These are phyloP conservation scores for Leptodermis oblonga DNA, from an alignment of 257 asterid genomes.

Conservation along the genomic window DNA sequence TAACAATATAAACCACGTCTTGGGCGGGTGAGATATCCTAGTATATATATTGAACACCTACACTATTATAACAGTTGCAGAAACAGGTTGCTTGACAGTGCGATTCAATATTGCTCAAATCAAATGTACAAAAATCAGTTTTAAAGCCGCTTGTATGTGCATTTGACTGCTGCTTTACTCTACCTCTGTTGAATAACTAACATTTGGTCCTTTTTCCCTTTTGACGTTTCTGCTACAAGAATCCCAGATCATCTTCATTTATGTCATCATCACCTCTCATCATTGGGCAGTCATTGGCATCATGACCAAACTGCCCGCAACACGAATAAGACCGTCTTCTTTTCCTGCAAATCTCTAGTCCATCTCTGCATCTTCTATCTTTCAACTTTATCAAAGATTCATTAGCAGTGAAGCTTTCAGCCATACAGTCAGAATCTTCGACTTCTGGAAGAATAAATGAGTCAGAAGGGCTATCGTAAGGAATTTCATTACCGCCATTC, in stretches of 20 bases:
- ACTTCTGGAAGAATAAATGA: slow-evolving; percentile 46
- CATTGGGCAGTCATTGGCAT: slow-evolving; percentile 39
- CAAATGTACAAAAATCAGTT: no score
- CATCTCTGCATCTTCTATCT: slow-evolving; percentile 44
- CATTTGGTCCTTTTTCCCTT: not conserved
- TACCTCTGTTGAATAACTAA: not conserved
- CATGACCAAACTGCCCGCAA: slow-evolving; percentile 44
- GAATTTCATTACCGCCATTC: slow-evolving; percentile 27
- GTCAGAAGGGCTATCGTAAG: slow-evolving; percentile 44
- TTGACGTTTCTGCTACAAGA: slow-evolving; percentile 24
- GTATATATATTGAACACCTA: no score
- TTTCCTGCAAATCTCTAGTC: slow-evolving; percentile 40
- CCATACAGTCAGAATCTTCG: slow-evolving; percentile 51
- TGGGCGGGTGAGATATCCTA: no score
- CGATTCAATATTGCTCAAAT: no score
- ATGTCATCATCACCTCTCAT: slow-evolving; percentile 42
- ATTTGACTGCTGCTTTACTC: not conserved
- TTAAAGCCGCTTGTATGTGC: no score
- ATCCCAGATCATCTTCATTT: slow-evolving; percentile 35
- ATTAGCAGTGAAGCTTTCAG: slow-evolving; percentile 35
- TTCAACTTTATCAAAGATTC: slow-evolving; percentile 37
- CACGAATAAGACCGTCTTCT: slow-evolving; percentile 45
- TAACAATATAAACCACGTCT: no score
- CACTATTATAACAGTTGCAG: no score
- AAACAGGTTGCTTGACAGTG: no score